A percentile compares a stretch with the other conserved stretches of the same genome.
Evolutionary conservation across 2,329 filamentous ascomycete species (phyloP).

Genomic region (Colletotrichum agaves): DNA sequence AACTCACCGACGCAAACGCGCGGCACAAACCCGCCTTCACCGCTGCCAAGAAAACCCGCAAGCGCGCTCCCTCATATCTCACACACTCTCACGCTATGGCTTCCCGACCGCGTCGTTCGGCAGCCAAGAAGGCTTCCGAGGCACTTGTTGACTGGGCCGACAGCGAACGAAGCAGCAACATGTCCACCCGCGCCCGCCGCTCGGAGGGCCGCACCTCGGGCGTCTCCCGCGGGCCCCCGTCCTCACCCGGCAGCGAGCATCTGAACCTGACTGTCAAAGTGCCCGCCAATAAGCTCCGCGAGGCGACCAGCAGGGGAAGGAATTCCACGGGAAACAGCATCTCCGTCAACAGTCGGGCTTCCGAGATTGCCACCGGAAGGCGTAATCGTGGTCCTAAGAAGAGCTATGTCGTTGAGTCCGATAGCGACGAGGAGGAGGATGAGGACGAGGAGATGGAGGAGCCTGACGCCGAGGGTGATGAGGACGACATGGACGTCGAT

Average conservation of each 20-base stretch:
- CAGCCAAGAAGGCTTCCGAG: conserved; percentile 55
- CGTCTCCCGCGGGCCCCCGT: conserved; percentile 56
- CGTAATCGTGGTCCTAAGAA: conserved; percentile 67
- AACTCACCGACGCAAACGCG: conserved; percentile 5
- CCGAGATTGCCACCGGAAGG: conserved; percentile 61
- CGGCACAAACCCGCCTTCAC: conserved; percentile 3
- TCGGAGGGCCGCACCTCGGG: conserved; percentile 57
- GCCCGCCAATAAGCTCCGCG: conserved; percentile 62
- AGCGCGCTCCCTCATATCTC: background rate
- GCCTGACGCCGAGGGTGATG: conserved; percentile 48
- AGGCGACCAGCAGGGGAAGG: conserved; percentile 55
- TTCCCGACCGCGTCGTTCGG: conserved; percentile 59
- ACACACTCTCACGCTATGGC: conserved; percentile 50
- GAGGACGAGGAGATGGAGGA: conserved; percentile 49
- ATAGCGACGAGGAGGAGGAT: conserved; percentile 57
- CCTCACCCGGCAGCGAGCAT: conserved; percentile 58
- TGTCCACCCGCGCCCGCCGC: conserved; percentile 63
- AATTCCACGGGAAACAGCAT: conserved; percentile 44
- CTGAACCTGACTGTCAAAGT: conserved; percentile 64
- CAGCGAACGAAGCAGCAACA: conserved; percentile 57
- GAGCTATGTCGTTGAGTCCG: conserved; percentile 69
- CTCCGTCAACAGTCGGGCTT: conserved; percentile 47
- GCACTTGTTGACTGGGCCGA: conserved; percentile 59
- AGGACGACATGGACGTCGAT: conserved; percentile 52
- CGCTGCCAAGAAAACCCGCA: conserved; percentile 11